Conservation (phyloP, 805 yeast genomes). For the Candida michaelii region DNA sequence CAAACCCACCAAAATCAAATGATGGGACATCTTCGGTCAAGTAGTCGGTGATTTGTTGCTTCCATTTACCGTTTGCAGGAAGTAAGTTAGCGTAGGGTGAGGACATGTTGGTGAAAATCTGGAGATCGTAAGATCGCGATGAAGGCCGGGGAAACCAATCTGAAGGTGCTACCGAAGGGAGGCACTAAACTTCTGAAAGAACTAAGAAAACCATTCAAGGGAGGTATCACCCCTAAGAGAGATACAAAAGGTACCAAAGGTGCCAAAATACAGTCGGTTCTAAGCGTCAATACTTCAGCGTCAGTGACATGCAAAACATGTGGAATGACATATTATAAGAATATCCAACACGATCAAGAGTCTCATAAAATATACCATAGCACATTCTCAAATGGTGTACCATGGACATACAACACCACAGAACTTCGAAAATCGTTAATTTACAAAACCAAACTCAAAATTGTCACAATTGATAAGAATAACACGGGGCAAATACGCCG, state of each 20-base stretch:
- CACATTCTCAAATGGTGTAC: conserved; percentile 47
- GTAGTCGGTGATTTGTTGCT: conserved; percentile 70
- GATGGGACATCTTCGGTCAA: conserved; percentile 88
- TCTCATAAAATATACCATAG: conserved; percentile 55
- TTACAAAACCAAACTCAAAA: conserved; percentile 9
- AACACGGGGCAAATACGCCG: conserved; percentile 23
- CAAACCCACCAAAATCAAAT: conserved; percentile 92
- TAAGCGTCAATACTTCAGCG: neutral
- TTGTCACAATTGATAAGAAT: conserved; percentile 23
- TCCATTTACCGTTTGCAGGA: conserved; percentile 82
- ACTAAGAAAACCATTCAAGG: too few relatives aligned
- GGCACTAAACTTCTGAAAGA: too few relatives aligned
- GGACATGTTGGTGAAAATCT: conserved; percentile 3
- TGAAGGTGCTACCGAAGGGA: neutral
- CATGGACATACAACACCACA: conserved; percentile 36
- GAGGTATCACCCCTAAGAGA: too few relatives aligned
- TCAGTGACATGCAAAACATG: conserved; percentile 46
- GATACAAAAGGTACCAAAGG: too few relatives aligned
- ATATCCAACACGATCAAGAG: conserved; percentile 41
- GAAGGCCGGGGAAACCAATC: neutral
- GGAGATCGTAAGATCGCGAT: neutral
- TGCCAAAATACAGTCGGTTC: neutral
- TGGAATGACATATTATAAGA: conserved; percentile 51
- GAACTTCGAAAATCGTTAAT: neutral
- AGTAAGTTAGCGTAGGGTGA: conserved; percentile 47